A percentile compares a stretch with the other conserved stretches of the same genome.
phyloP scores from a whole-genome alignment of 2,329 filamentous ascomycete species.

The Alternaria gansuensis region DNA sequence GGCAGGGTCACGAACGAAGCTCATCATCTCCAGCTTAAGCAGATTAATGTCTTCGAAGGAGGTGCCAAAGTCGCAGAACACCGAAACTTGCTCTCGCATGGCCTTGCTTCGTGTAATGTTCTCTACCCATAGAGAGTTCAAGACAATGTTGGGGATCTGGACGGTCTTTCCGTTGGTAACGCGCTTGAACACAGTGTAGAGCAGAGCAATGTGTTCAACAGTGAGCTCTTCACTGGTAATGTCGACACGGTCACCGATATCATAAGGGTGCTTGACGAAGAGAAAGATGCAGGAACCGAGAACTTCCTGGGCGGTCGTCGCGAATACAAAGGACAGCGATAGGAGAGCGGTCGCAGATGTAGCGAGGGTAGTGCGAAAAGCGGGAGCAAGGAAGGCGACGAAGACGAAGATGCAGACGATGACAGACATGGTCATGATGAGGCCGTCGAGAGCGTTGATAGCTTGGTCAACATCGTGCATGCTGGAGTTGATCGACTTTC shows the following conservation, averaged over 20 bases:
- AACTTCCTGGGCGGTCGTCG: conserved; percentile 89
- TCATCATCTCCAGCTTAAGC: conserved; percentile 82
- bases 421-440: conserved; percentile 82
- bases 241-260: conserved; percentile 93
- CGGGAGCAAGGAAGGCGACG: conserved; percentile 86
- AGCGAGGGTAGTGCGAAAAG: conserved; percentile 83
- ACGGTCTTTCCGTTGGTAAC: conserved; percentile 81
- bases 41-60: conserved; percentile 88
- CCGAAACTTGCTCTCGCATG: conserved; percentile 84
- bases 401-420: conserved; percentile 86
- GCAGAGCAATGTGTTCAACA: conserved; percentile 91
- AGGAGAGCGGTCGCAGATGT: conserved; percentile 91
- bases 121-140: conserved; percentile 94
- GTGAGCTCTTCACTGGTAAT: conserved; percentile 75
- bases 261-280: conserved; percentile 97
- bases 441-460: conserved; percentile 86
- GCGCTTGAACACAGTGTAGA: conserved; percentile 91
- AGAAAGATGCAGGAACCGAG: conserved; percentile 98
- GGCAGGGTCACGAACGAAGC: conserved; percentile 82
- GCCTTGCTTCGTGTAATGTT: conserved; percentile 90
- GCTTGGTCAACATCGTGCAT: conserved; percentile 99
- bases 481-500: conserved; percentile 87
- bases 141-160: conserved; percentile 87
- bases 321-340: conserved; percentile 96
- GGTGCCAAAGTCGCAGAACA: conserved; percentile 87